phyloP scores from a whole-genome alignment of 768 basidiomycete species.

The Naganishia antarctica region DNA sequence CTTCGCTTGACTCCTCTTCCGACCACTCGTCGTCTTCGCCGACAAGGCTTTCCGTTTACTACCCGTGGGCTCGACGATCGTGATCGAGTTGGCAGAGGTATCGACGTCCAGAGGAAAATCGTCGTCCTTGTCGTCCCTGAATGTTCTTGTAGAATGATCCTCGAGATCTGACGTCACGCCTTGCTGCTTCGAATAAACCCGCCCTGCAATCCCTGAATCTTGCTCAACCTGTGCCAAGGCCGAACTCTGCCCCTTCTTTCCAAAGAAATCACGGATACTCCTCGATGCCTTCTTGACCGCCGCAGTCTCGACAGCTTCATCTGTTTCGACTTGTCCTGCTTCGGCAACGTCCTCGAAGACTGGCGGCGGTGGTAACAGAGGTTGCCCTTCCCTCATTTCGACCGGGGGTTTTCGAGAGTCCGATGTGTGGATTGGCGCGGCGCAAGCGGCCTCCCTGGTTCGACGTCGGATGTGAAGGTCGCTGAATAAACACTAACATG shows the following conservation, averaged over 20 bases:
- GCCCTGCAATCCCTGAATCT: background rate
- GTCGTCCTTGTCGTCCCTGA: background rate
- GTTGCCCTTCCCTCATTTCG: too few relatives aligned
- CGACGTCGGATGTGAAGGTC: too few relatives aligned
- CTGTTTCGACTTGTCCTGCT: too few relatives aligned
- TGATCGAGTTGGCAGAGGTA: constrained; percentile 7
- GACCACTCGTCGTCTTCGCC: background rate
- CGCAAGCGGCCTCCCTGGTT: too few relatives aligned
- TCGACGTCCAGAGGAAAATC: background rate
- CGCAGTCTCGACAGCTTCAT: too few relatives aligned
- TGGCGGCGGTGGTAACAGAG: background rate
- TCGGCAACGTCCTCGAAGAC: background rate
- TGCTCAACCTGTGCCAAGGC: background rate
- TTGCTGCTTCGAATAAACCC: background rate
- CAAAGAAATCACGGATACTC: constrained; percentile 7
- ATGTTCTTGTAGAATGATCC: background rate
- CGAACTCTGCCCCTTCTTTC: background rate
- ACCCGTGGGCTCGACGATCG: background rate
- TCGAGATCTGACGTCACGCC: constrained; percentile 14
- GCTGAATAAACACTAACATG: too few relatives aligned
- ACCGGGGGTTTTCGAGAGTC: too few relatives aligned
- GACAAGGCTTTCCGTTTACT: background rate
- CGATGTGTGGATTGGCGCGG: too few relatives aligned
- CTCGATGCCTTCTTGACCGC: background rate
- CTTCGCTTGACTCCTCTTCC: background rate